Conservation (phyloP, 129 eudicot species). For the Centaurea solstitialis region DNA sequence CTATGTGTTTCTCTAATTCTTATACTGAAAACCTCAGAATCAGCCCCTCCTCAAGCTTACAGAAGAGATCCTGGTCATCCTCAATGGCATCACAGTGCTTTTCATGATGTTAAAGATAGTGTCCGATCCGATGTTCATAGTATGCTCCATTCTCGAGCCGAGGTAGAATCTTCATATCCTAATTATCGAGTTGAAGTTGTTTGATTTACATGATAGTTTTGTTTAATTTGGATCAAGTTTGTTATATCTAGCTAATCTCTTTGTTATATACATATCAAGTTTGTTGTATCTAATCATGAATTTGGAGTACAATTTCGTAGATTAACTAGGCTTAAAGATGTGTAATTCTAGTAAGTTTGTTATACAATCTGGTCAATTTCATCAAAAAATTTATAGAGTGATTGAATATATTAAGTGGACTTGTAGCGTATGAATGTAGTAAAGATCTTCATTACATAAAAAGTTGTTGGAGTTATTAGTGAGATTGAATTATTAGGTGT, state of each 20-base stretch:
- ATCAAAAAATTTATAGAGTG: background rate
- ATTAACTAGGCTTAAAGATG: conserved; percentile 1
- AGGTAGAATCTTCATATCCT: conserved; percentile 47
- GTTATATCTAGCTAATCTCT: background rate
- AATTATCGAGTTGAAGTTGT: conserved; percentile 11
- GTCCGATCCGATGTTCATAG: conserved; percentile 86
- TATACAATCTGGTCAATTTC: background rate
- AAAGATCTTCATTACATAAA: background rate
- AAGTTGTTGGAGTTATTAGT: background rate
- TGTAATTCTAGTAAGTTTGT: background rate
- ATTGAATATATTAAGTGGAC: background rate
- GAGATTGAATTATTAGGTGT: background rate
- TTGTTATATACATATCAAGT: background rate
- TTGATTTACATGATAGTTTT: background rate
- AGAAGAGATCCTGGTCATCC: conserved; percentile 97
- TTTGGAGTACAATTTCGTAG: background rate
- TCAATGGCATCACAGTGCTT: conserved; percentile 99
- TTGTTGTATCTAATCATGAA: conserved; percentile 8
- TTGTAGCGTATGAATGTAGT: conserved; percentile 9
- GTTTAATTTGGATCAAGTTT: background rate
- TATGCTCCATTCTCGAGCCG: conserved; percentile 95
- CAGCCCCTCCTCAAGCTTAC: conserved; percentile 63
- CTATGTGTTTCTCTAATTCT: conserved; percentile 12
- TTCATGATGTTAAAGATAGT: conserved; percentile 78
- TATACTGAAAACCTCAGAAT: conserved; percentile 25